Evolutionary conservation across 257 asterid genomes (phyloP).

Genomic region (Solanum arcanum): DNA sequence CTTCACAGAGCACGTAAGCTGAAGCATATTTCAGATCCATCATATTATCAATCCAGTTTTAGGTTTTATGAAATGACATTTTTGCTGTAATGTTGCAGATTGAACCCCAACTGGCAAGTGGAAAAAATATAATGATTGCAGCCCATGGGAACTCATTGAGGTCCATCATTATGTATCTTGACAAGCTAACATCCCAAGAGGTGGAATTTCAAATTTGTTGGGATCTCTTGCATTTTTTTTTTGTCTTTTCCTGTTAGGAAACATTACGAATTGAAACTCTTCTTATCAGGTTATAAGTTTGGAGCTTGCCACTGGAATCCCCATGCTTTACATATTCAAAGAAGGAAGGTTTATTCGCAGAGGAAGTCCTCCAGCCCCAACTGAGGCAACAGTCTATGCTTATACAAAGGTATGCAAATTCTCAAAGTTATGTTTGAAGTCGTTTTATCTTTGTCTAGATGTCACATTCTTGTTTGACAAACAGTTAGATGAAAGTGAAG

Average conservation of each 20-base stretch:
- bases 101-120: constrained; percentile 66
- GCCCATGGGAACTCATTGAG: constrained; percentile 98
- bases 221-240: not conserved
- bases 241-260: not conserved
- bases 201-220: constrained; percentile 20
- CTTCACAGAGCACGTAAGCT: constrained; percentile 60
- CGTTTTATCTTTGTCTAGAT: not conserved
- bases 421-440: not conserved
- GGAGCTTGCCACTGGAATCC: constrained; percentile 94
- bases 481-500: not conserved
- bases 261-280: not conserved
- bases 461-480: not conserved
- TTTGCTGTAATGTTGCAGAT: constrained; percentile 43
- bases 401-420: constrained; percentile 67
- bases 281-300: constrained; percentile 72
- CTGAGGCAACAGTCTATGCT: constrained; percentile 88
- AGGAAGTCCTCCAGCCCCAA: constrained; percentile 93
- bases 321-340: constrained; percentile 92
- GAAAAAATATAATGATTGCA: constrained; percentile 88
- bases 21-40: not conserved
- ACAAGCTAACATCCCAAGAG: constrained; percentile 94
- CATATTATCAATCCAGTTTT: not conserved
- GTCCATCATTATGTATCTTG: constrained; percentile 95
- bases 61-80: not conserved
- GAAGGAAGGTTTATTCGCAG: constrained; percentile 80